Evolutionary conservation across 1,284 basidiomycete species (phyloP).

Genomic region (Rhodotorula sp.): DNA sequence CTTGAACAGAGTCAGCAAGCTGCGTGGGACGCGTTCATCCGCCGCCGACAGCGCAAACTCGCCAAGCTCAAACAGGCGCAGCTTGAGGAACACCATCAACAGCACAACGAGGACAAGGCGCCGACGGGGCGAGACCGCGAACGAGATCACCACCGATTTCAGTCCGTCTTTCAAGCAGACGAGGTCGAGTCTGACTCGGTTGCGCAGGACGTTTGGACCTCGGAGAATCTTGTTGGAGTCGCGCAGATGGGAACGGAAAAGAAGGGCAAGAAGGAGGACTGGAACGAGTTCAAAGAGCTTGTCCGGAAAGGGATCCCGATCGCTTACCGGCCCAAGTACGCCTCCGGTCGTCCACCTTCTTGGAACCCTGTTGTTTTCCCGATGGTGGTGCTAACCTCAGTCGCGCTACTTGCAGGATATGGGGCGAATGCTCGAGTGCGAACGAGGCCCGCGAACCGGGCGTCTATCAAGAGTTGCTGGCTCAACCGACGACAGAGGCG

Average conservation of each 20-base stretch:
- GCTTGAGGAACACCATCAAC: constrained; percentile 48
- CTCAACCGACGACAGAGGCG: constrained; percentile 55
- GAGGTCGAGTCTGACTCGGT: constrained; percentile 40
- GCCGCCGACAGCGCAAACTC: constrained; percentile 55
- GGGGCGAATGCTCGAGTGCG: constrained; percentile 89
- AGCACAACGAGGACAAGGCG: constrained; percentile 50
- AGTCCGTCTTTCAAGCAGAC: constrained; percentile 60
- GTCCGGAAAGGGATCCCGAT: constrained; percentile 83
- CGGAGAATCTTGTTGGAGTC: constrained; percentile 67
- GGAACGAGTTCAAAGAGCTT: constrained; percentile 72
- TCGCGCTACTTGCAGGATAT: constrained; percentile 51
- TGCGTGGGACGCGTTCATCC: constrained; percentile 87
- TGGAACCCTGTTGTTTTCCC: too few species aligned
- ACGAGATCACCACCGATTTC: constrained; percentile 56
- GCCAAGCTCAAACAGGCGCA: constrained; percentile 47
- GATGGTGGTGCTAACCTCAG: too few species aligned
- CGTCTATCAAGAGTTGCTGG: constrained; percentile 77
- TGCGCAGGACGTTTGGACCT: constrained; percentile 19
- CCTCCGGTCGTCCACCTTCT: too few species aligned
- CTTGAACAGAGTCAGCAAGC: constrained; percentile 69
- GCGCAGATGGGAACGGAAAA: constrained; percentile 75
- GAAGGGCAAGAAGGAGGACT: constrained; percentile 67
- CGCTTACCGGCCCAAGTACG: constrained; percentile 79
- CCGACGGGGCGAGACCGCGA: constrained; percentile 58
- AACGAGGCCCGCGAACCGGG: constrained; percentile 90